A percentile compares a stretch with the other conserved stretches of the same genome.
Conservation (phyloP, 1,139 yeast species). For the Kluyveromyces sp. region DNA sequence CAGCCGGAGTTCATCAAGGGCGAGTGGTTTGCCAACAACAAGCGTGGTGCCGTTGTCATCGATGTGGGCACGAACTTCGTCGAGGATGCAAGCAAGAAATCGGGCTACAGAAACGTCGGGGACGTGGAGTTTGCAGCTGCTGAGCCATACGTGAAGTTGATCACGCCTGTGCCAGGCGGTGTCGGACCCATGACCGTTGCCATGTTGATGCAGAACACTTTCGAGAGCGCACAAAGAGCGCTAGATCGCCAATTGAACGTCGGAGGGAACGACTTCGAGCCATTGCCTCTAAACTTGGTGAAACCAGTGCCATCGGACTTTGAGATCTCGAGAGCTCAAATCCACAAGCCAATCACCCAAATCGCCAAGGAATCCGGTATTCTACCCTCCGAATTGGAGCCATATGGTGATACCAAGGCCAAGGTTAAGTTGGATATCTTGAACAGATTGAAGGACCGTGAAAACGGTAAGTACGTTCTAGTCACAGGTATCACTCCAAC, state of each 20-base stretch:
- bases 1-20: slow-evolving; percentile 75
- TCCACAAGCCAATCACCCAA: slow-evolving; percentile 74
- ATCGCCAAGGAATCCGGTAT: slow-evolving; percentile 85
- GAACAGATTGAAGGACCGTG: slow-evolving; percentile 60
- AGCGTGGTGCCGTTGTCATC: slow-evolving; percentile 74
- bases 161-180: slow-evolving; percentile 99
- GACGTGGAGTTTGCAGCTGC: slow-evolving; percentile 81
- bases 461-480: slow-evolving; percentile 81
- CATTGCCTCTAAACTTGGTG: slow-evolving; percentile 57
- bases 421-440: slow-evolving; percentile 72
- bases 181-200: slow-evolving; percentile 99
- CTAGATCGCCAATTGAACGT: slow-evolving; percentile 21
- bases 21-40: slow-evolving; percentile 58
- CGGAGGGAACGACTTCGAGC: slow-evolving; percentile 24
- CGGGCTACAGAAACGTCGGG: slow-evolving; percentile 85
- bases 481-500: slow-evolving; percentile 99
- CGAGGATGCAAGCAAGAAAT: slow-evolving; percentile 65
- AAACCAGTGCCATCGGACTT: slow-evolving; percentile 91
- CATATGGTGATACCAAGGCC: slow-evolving; percentile 87
- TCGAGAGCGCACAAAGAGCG: slow-evolving; percentile 61
- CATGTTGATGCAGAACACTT: slow-evolving; percentile 82
- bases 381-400: slow-evolving; percentile 75
- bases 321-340: slow-evolving; percentile 85
- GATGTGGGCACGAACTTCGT: slow-evolving; percentile 96
- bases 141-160: slow-evolving; percentile 54